A percentile compares a stretch with the other conserved stretches of the same genome.
Evolutionary conservation across 1,284 basidiomycete species (phyloP).

Genomic region (Lentinus polychrous): DNA sequence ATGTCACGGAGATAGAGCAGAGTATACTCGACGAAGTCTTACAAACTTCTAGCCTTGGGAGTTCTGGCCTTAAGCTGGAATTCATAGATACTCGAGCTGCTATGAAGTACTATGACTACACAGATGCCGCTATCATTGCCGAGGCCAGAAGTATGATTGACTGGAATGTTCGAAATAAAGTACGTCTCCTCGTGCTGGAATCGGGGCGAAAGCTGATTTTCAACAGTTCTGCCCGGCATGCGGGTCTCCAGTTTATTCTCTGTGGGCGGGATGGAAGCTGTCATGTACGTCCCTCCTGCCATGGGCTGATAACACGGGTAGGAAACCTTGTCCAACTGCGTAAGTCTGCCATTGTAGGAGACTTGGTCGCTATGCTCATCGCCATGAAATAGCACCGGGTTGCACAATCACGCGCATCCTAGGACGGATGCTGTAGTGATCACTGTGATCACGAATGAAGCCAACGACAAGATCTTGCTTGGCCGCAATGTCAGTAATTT

Average conservation of each 20-base stretch:
- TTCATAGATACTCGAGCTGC: slow-evolving; percentile 70
- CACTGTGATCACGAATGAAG: slow-evolving; percentile 79
- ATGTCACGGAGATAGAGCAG: slow-evolving; percentile 51
- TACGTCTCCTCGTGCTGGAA: slow-evolving; percentile 19
- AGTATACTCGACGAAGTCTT: slow-evolving; percentile 38
- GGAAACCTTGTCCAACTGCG: slow-evolving; percentile 63
- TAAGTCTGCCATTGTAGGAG: slow-evolving; percentile 29
- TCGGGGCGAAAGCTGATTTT: slow-evolving; percentile 10
- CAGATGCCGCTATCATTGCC: slow-evolving; percentile 71
- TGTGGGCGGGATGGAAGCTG: slow-evolving; percentile 97
- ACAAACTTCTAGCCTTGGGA: slow-evolving; percentile 30
- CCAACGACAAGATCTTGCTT: slow-evolving; percentile 76
- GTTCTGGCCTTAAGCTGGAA: slow-evolving; percentile 33
- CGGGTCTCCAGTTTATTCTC: slow-evolving; percentile 74
- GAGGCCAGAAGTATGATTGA: slow-evolving; percentile 76
- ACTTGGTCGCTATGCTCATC: background rate
- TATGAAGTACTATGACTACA: slow-evolving; percentile 44
- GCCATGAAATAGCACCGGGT: slow-evolving; percentile 52
- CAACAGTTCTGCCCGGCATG: slow-evolving; percentile 83
- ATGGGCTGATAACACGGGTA: slow-evolving; percentile 55
- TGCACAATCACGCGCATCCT: slow-evolving; percentile 88
- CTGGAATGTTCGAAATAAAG: slow-evolving; percentile 86
- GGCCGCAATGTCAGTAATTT: slow-evolving; percentile 70
- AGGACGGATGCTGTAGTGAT: slow-evolving; percentile 90
- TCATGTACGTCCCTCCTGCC: slow-evolving; percentile 71